Evolutionary conservation across 1,284 basidiomycete genomes (phyloP).

Genomic region (Irpex sp.): DNA sequence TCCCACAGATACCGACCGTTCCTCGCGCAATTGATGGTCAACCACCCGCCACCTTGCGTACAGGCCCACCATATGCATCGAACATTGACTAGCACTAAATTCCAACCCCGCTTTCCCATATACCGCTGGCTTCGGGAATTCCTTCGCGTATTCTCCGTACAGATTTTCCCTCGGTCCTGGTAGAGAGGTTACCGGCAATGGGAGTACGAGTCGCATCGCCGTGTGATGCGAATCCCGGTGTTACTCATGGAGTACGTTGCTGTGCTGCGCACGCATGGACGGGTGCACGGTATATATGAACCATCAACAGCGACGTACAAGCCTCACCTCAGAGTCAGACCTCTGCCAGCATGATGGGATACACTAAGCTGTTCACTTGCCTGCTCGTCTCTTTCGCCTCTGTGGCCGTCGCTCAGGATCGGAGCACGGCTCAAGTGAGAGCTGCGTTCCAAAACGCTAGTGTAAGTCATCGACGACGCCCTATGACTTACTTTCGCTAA

Average conservation of each 20-base stretch:
- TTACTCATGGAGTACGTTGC: background rate
- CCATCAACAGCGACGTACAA: background rate
- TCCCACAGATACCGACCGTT: background rate
- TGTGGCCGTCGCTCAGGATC: background rate
- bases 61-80: background rate
- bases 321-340: background rate
- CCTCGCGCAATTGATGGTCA: background rate
- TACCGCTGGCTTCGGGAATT: background rate
- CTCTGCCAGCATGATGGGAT: background rate
- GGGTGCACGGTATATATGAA: background rate
- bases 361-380: background rate
- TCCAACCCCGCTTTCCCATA: background rate
- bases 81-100: background rate
- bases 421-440: background rate
- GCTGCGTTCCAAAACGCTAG: background rate
- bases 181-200: background rate
- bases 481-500: background rate
- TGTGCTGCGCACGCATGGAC: background rate
- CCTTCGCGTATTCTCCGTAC: background rate
- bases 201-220: background rate
- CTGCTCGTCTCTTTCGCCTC: background rate
- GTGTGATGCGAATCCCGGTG: background rate
- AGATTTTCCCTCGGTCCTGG: background rate
- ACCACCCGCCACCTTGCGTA: background rate
- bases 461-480: background rate